Conservation (phyloP, 2,329 filamentous ascomycete species). For the Fusarium sp. region DNA sequence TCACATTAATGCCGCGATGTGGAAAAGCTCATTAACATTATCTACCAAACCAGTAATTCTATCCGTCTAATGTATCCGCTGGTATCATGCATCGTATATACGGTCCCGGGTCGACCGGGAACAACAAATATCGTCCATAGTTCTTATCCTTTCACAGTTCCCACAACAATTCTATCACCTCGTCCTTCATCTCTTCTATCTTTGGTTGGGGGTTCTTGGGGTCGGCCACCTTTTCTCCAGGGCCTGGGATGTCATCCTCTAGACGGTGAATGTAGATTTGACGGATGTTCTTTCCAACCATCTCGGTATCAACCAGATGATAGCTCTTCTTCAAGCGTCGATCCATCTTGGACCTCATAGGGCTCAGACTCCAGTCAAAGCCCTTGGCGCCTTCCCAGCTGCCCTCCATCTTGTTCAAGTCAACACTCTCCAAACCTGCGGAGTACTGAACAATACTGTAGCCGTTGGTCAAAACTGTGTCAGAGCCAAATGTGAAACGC, state of each 20-base stretch:
- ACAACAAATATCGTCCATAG: constrained; percentile 9
- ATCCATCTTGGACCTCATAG: constrained; percentile 58
- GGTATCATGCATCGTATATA: constrained; percentile 46
- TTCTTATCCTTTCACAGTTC: constrained; percentile 41
- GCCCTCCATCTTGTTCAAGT: constrained; percentile 64
- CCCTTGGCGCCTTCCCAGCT: constrained; percentile 66
- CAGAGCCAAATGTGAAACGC: constrained; percentile 63
- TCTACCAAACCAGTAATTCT: constrained; percentile 33
- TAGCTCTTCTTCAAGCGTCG: constrained; percentile 65
- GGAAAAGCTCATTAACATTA: constrained; percentile 48
- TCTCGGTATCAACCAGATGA: constrained; percentile 60
- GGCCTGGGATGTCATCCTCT: constrained; percentile 49
- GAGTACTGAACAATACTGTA: constrained; percentile 68
- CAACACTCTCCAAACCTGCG: constrained; percentile 55
- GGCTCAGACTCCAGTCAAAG: constrained; percentile 68
- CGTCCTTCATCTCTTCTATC: constrained; percentile 53
- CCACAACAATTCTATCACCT: constrained; percentile 66
- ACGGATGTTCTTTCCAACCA: constrained; percentile 60
- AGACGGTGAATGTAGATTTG: constrained; percentile 68
- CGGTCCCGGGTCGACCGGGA: constrained; percentile 24
- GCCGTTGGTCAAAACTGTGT: constrained; percentile 69
- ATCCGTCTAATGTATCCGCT: constrained; percentile 38
- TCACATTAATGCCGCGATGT: constrained; percentile 26
- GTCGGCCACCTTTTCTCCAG: constrained; percentile 52
- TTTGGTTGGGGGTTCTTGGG: constrained; percentile 18